Evolutionary conservation across 345 rosid species (phyloP), one percentile per base, ranked within the genome.

Genomic region (Lepidium didymum): DNA sequence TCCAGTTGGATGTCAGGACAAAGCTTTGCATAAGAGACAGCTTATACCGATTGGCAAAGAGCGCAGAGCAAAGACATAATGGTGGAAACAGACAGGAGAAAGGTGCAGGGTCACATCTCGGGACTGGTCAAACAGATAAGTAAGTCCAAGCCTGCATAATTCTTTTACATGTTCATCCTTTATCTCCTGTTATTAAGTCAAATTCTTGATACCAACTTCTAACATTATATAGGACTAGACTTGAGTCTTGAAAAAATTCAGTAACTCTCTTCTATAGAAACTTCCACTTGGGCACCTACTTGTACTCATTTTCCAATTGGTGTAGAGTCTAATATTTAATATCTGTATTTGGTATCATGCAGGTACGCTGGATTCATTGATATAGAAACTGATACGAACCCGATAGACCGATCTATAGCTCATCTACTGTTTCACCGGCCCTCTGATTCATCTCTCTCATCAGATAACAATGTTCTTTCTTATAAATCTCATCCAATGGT

Each of bases 21-120:
- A 92, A 89, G 76, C 82, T 92, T 55, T 87, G 96, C 82, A 89
- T 89, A 80, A 81, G 98, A 77, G 98, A 89, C 69, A 89, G 96
- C 76, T 80, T 92, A 62, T 92, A 86, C 75, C 95, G 98, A 63
- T 81, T 92, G 78, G 98, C 95, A 64, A 79, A 81, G 81, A 92
- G 98, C 63, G 95, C 98, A 50, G 92, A 86, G 67, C 95, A 86
- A 77, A 82, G 98, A 60, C 89, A 92, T 63, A 76, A 54, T 73
- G 81, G 69, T 65, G 76, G 77, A 62, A 68, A 67, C 54, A 62
- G 70, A 73, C 85, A 72, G 69, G 87, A 73, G 49, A 68, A 64
- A 64, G 83, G 77, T 13, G 56, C 64, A 13, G 67, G 67, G 47
- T 79, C 80, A 35, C 62, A 77, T 33, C 16, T 76, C 74, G 70